Evolutionary conservation across 345 rosid species (phyloP).

Genomic region (Populus ilicifolia): DNA sequence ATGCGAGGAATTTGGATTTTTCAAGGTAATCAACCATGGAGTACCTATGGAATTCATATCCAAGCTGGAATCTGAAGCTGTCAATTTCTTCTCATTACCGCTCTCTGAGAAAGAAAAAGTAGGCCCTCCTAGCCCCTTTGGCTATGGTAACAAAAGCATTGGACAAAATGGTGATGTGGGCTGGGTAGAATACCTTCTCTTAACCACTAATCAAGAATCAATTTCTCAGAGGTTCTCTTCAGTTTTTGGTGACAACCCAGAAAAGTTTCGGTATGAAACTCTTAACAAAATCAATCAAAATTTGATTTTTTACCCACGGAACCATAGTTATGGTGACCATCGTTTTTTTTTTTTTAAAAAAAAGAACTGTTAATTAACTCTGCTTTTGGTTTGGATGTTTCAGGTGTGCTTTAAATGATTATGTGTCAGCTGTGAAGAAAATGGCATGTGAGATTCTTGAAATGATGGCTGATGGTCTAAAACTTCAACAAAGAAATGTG

Average conservation of each 20-base stretch:
- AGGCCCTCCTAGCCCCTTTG: constrained; percentile 41
- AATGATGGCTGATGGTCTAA: constrained; percentile 29
- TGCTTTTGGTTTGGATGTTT: neutral
- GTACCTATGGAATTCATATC: constrained; percentile 36
- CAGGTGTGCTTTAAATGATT: constrained; percentile 20
- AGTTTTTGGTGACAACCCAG: constrained; percentile 20
- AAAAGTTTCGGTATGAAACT: constrained; percentile 29
- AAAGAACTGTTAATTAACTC: neutral
- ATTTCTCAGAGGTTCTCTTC: constrained; percentile 8
- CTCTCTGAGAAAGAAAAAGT: constrained; percentile 35
- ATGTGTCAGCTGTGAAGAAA: constrained; percentile 18
- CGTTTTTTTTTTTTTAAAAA: too few species aligned
- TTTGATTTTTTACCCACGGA: neutral
- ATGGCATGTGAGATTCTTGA: constrained; percentile 25
- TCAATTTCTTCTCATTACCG: constrained; percentile 36
- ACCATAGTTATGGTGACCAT: neutral
- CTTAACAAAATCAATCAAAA: neutral
- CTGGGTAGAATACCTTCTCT: constrained; percentile 49
- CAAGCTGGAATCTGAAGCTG: constrained; percentile 35
- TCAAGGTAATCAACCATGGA: constrained; percentile 47
- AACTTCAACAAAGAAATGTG: constrained; percentile 27
- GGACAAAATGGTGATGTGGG: constrained; percentile 55
- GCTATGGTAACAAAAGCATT: constrained; percentile 49
- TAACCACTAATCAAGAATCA: constrained; percentile 26
- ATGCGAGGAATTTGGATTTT: constrained; percentile 51